phyloP scores from a whole-genome alignment of 352 stramenopile genomes.

The Phytophthora sansomeana region DNA sequence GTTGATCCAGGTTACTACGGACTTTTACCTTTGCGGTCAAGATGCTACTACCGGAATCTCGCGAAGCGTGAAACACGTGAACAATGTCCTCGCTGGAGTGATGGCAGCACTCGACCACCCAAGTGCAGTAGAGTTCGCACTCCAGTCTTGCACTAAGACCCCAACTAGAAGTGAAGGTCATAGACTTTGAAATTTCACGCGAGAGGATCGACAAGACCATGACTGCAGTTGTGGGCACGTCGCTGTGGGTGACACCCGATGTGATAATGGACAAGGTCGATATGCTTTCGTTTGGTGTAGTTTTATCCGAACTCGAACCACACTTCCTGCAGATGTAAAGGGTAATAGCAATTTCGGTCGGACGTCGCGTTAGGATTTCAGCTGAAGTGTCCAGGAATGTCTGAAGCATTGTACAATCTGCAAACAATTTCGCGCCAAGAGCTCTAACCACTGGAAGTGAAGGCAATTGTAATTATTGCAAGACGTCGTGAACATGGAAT shows the following conservation, averaged over 20 bases:
- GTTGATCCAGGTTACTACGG: conserved; percentile 35
- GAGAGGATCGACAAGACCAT: conserved; percentile 41
- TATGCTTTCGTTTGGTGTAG: conserved; percentile 20
- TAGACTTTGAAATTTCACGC: conserved; percentile 50
- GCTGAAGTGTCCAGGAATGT: background rate
- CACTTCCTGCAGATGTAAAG: conserved; percentile 23
- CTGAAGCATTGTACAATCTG: conserved; percentile 24
- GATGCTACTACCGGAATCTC: conserved; percentile 25
- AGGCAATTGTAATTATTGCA: conserved; percentile 1
- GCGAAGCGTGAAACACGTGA: conserved; percentile 35
- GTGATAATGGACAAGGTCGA: conserved; percentile 19
- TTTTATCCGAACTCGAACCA: conserved; percentile 34
- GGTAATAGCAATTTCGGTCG: conserved; percentile 11
- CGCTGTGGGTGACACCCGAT: too few species aligned
- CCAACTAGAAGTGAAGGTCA: conserved; percentile 46
- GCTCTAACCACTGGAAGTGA: background rate
- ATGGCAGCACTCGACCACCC: conserved; percentile 55
- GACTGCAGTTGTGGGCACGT: conserved; percentile 42
- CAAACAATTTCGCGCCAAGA: conserved; percentile 18
- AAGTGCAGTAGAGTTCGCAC: conserved; percentile 59
- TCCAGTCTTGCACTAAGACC: conserved; percentile 31
- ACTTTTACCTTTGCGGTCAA: conserved; percentile 36
- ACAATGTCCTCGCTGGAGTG: conserved; percentile 49
- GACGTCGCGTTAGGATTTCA: conserved; percentile 27
- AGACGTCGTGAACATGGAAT: too few species aligned